phyloP scores from a whole-genome alignment of 306 rosid genomes.

The Dryas octopetala region DNA sequence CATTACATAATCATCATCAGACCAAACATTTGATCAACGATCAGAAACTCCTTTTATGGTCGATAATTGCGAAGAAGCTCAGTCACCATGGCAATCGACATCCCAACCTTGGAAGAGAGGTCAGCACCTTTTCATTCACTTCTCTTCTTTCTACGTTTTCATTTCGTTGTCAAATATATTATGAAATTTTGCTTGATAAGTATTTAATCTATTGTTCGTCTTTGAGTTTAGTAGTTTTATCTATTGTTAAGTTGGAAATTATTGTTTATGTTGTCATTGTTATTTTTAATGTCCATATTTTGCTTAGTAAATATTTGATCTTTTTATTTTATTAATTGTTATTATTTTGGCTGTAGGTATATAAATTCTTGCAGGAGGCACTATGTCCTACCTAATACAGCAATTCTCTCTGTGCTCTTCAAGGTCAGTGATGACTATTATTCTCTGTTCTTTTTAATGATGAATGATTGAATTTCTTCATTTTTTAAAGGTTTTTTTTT shows the following conservation, averaged over 20 bases:
- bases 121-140: slow-evolving; percentile 9
- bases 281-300: background rate
- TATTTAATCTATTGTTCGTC: too few relatives aligned
- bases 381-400: slow-evolving; percentile 51
- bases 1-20: background rate
- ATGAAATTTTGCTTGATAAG: background rate
- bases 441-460: background rate
- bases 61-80: slow-evolving; percentile 23
- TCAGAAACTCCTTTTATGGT: background rate
- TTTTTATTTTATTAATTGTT: background rate
- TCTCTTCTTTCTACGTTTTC: background rate
- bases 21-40: background rate
- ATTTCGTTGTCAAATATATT: background rate
- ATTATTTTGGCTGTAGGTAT: slow-evolving; percentile 51
- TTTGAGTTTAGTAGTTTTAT: background rate
- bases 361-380: slow-evolving; percentile 60
- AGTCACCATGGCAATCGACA: slow-evolving; percentile 49
- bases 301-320: background rate
- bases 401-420: slow-evolving; percentile 54
- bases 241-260: background rate
- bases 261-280: background rate
- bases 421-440: slow-evolving; percentile 51
- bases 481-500: background rate
- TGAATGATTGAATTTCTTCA: background rate
- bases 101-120: slow-evolving; percentile 56